Base-by-base conservation (phyloP, 2,329 filamentous ascomycete species). In the Alternaria sp. region DNA sequence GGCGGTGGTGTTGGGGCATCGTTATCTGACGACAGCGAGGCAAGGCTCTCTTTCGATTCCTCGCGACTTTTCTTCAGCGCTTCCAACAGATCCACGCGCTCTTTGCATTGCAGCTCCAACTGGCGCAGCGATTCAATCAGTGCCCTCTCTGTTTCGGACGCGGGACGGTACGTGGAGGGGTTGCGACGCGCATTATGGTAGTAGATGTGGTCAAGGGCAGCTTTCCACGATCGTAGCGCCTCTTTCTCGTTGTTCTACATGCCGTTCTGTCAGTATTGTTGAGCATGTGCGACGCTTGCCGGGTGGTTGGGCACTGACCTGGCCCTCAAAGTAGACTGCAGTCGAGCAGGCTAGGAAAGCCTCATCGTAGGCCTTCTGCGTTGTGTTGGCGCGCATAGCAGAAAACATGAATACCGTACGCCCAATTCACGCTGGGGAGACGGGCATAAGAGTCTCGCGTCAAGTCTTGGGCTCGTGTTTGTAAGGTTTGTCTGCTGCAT, bases 301-400 rank as follows among this genome's bases (percentile, higher is more conserved):
- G 36, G n/a, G 46, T 44, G 44, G 54, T 39, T 49, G 50, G 58
- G 49, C 67, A 65, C 80, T 51, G 31, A 96, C 93, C 86, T 96
- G 90, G 76, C 90, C 88, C 81, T 99, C 95, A 78, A 97, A 97
- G 80, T 97, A 97, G 52, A 97, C 91, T 37, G 94, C 94, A 2
- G 93, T 98, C 13, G 93, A 97, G 80, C 93, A 97, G 74, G 90
- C 93, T 70, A 97, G 81, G 80, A 97, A 97, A 78, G 91, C 93
- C 78, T 98, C 93, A 81, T 98, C 94, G 80, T 98, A 98, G 55
- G 93, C 96, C 85, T 97, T 97, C 81, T 98, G 94, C 78, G 97
- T 87, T 62, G 88, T 88, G 74, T 87, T 88, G 77, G 81, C 81
- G 73, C 83, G 82, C 80, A 84, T 85, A 34, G 57, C 62, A 39